Percentiles rank a stretch among this genome's conserved stretches.
phyloP scores from a whole-genome alignment of 495 filamentous ascomycete genomes.

The Talaromyces ruber region DNA sequence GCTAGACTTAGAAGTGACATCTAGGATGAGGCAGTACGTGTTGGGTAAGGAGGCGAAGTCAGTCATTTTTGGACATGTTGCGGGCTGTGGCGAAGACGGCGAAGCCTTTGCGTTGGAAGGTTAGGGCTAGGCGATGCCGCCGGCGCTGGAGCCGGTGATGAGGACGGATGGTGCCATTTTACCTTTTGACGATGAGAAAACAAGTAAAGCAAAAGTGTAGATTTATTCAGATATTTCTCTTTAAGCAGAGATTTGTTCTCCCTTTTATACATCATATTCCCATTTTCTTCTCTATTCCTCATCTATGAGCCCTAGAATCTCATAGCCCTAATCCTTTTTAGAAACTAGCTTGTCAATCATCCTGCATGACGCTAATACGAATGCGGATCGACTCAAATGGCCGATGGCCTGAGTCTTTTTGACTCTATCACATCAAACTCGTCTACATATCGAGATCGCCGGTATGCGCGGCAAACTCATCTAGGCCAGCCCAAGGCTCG shows the following conservation, averaged over 20 bases:
- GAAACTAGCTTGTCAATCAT: neutral
- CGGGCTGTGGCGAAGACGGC: conserved; percentile 31
- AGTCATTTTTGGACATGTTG: conserved; percentile 18
- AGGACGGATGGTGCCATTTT: conserved; percentile 19
- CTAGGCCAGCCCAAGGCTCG: neutral
- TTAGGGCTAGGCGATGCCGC: conserved; percentile 31
- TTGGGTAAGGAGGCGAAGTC: conserved; percentile 12
- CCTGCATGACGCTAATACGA: neutral
- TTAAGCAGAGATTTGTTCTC: neutral
- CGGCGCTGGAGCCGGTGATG: conserved; percentile 41
- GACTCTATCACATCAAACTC: too few relatives aligned
- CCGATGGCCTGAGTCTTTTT: neutral
- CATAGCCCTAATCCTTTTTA: neutral
- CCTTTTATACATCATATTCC: neutral
- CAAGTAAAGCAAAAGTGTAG: neutral
- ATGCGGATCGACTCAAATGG: neutral
- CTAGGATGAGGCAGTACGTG: conserved; percentile 12
- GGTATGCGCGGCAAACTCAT: neutral
- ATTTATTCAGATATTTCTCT: neutral
- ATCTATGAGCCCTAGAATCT: neutral
- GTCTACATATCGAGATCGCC: neutral
- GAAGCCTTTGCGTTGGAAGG: conserved; percentile 25
- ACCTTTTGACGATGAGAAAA: neutral
- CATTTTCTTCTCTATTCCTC: neutral
- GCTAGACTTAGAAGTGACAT: conserved; percentile 9